phyloP scores from a whole-genome alignment of 371 early-diverging fungal genomes.

The Mucor piriformis region DNA sequence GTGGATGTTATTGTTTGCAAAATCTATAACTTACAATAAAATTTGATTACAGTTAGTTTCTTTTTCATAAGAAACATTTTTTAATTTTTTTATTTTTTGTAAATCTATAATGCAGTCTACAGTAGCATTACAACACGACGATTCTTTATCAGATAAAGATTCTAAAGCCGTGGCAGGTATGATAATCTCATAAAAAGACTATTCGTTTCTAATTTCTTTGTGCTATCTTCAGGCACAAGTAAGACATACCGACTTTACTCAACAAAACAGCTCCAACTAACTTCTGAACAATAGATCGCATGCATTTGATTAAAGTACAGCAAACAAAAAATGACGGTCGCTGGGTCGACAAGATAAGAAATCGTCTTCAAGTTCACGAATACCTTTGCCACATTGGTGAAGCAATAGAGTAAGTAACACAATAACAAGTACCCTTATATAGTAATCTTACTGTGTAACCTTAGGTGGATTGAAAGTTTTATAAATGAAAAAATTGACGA shows the following conservation, averaged over 20 bases:
- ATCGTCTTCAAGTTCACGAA: conserved; percentile 94
- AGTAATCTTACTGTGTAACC: conserved; percentile 1
- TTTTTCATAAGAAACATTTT: neutral
- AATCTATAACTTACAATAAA: neutral
- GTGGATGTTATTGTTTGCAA: too few relatives aligned
- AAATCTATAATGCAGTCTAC: conserved; percentile 8
- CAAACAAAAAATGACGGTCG: conserved; percentile 46
- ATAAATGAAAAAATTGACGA: conserved; percentile 78
- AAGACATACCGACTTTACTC: neutral
- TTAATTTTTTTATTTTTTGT: neutral
- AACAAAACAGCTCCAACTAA: neutral
- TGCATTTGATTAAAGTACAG: conserved; percentile 58
- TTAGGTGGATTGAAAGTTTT: conserved; percentile 96
- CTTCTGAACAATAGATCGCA: conserved; percentile 51
- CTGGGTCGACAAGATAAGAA: conserved; percentile 96
- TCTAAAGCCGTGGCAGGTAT: conserved; percentile 10
- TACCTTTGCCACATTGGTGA: conserved; percentile 99
- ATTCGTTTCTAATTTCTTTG: neutral
- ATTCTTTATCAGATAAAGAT: conserved; percentile 16
- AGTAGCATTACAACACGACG: conserved; percentile 7
- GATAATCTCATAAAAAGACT: neutral
- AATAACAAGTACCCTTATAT: conserved; percentile 16
- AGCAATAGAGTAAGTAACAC: conserved; percentile 92
- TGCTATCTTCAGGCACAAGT: conserved; percentile 19
- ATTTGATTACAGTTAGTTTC: neutral